These are phyloP conservation scores for Dichotomocladium elegans DNA, from an alignment of 371 early-diverging fungal genomes.

Conservation along the genomic window DNA sequence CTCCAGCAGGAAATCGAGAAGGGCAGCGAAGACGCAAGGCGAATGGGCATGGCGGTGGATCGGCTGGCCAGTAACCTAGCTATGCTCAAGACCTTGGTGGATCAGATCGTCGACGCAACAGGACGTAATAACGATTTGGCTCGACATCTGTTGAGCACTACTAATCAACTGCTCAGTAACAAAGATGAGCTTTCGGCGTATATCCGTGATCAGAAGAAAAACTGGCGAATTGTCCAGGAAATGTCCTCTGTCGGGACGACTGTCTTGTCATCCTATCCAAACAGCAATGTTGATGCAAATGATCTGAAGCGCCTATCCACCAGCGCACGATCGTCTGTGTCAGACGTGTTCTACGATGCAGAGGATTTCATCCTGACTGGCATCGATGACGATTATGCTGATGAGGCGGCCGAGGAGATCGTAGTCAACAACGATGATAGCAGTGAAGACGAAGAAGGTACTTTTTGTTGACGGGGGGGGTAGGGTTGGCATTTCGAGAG, in stretches of 20 bases:
- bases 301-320: not conserved
- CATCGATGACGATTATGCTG: slow-evolving; percentile 28
- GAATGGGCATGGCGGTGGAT: not conserved
- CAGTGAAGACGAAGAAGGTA: slow-evolving; percentile 27
- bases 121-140: slow-evolving; percentile 4
- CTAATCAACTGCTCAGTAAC: slow-evolving; percentile 4
- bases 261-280: not conserved
- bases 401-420: slow-evolving; percentile 18
- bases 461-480: no score
- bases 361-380: slow-evolving; percentile 41
- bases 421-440: slow-evolving; percentile 5
- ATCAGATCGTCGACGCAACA: slow-evolving; percentile 6
- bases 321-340: slow-evolving; percentile 14
- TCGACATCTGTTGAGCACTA: not conserved
- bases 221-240: slow-evolving; percentile 9
- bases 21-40: slow-evolving; percentile 4
- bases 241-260: not conserved
- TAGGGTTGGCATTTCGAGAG: no score
- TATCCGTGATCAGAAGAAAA: slow-evolving; percentile 9
- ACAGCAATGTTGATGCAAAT: not conserved
- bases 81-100: slow-evolving; percentile 8
- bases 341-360: slow-evolving; percentile 63
- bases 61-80: slow-evolving; percentile 6
- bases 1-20: slow-evolving; percentile 1
- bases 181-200: not conserved